Base-by-base conservation (phyloP, 2,329 filamentous ascomycete genomes). In the Fonsecaea pugnacius region DNA sequence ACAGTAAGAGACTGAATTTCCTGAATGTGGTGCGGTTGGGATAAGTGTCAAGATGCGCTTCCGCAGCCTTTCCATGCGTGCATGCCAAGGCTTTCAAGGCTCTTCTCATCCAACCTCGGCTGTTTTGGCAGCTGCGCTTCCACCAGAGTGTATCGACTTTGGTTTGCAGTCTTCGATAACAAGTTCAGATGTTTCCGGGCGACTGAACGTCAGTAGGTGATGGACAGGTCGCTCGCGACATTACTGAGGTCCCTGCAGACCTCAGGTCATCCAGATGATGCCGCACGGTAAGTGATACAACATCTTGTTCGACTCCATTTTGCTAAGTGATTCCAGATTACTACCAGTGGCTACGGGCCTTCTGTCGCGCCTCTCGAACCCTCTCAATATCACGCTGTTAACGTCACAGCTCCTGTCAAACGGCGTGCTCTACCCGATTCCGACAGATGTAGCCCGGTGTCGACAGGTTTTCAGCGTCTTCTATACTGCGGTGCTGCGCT, bases 191-290 rank as follows among this genome's bases (percentile, higher is more conserved):
- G 43, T 48, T 27, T 24, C 10, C 43, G 43, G 27, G 21, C 10
- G 14, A 48, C 8, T 48, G 27, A 27, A 48, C 43, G 4, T 10
- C 21, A 0, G 18, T 24, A 48, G 43, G 43, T 21, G 18, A 85
- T 84, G 67, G 86, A 88, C 75, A 81, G 85, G 70, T 84, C 87
- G 52, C 73, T 89, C 35, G 83, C 83, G 57, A 86, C 84, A 46
- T 78, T 88, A 21, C 74, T 89, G 70, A 80, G 86, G 67, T 86
- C 86, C 35, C 77, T 89, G 43, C 86, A 88, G 72, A 83, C 82
- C 6, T 82, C 84, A 53, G 81, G 84, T 2, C 80, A 83, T 56
- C 81, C 84, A 65, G 81, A 87, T 73, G 86, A 88, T 76, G 86
- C 85, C 36, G 81, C 83, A 63, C 80, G 82, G 86, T 87, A 48